Evolutionary conservation across 768 basidiomycete species (phyloP), one percentile per base, ranked within the genome.

Genomic region (Omphalotus guepiniiformis): DNA sequence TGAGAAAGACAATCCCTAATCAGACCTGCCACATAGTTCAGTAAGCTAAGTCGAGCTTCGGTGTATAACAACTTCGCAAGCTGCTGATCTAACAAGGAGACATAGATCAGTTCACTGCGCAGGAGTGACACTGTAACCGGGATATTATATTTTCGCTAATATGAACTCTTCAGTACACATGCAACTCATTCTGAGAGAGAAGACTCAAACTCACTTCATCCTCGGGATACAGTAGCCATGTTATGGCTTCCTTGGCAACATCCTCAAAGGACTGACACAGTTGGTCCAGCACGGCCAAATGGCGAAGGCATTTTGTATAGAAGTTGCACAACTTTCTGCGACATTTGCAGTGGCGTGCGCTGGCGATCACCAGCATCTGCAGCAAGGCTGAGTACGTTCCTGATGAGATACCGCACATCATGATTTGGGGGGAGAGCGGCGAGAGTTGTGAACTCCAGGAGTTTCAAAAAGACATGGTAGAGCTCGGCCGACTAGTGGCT

Each of bases 301-400:
- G 88, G 83, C 2, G 82, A 82, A 3, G 79, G 75, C 1, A 88
- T 89, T 72, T 94, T 94, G 73, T 93, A 99, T 49, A 99, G 67
- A 27, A 93, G 74, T 62, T 96, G 94, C 3, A 98, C 95, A 47
- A 95, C 88, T 69, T 96, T 95, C 67, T 99, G 95, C 1, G 95
- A 93, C 73, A 96, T 93, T 56, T 83, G 75, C 49, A 98, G 71
- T 1, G 93, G 90, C 2, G 93, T 95, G 42, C 88, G 85, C 48
- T 90, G 85, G 53, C 82, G 82, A 47, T 93, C 88, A 15, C 73
- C 66, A 2, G 90, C 84, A 53, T 88, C 84, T 4, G 78, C 80
- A n/a, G 92, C 88, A 42, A 94, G 75, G 52, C 79, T 73, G 12
- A 94, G 74, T 39, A 97, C 83, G 58, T 91, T 89, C 38, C 87